phyloP scores from a whole-genome alignment of 352 stramenopile species.

The Phytopythium aichiense region DNA sequence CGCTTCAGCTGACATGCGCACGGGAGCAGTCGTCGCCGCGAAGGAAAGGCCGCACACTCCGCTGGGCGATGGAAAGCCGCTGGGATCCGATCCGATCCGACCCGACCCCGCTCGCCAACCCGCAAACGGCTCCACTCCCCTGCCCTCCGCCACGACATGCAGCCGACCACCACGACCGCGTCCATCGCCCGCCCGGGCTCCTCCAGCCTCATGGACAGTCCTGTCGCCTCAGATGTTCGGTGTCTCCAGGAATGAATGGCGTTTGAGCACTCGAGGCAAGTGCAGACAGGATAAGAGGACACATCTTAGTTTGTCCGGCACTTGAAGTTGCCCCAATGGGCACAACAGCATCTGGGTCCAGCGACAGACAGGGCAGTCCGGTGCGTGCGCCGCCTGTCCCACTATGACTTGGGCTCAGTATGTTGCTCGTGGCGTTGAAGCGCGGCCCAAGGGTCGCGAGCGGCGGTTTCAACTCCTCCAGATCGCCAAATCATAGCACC shows the following conservation, averaged over 20 bases:
- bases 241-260: too few species aligned
- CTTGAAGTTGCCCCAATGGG: background rate
- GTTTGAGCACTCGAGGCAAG: too few species aligned
- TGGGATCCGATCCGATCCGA: background rate
- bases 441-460: background rate
- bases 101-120: background rate
- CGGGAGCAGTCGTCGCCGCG: too few species aligned
- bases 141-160: too few species aligned
- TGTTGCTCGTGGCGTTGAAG: background rate
- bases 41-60: background rate
- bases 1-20: background rate
- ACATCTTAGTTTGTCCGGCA: background rate
- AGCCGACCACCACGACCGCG: too few species aligned
- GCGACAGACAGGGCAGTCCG: too few species aligned
- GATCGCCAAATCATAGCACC: too few species aligned
- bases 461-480: background rate
- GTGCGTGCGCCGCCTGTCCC: background rate
- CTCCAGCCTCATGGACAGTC: too few species aligned
- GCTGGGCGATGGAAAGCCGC: background rate
- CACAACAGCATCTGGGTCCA: background rate
- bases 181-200: too few species aligned
- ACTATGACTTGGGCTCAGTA: too few species aligned
- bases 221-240: too few species aligned
- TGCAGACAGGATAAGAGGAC: too few species aligned
- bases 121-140: background rate